These are phyloP conservation scores for Cordyceps farinosa DNA, from an alignment of 2,329 filamentous ascomycete genomes.

Conservation along the genomic window DNA sequence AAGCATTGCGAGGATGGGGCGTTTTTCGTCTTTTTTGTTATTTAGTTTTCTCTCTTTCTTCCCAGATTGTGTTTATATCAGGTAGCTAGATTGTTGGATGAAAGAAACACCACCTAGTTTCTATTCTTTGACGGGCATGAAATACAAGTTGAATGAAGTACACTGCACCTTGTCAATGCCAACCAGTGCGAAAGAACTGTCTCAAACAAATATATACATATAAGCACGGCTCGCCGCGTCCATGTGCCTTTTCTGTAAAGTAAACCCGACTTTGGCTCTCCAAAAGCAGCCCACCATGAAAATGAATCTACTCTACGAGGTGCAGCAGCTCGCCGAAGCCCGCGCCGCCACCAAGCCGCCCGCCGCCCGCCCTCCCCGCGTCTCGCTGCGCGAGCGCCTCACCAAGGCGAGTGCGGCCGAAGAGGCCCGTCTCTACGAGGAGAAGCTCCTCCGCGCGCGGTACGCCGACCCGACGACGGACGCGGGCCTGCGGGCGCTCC, in stretches of 20 bases:
- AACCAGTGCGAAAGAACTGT: not conserved
- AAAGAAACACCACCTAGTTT: not conserved
- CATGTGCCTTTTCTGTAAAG: too few relatives aligned
- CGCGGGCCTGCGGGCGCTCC: not conserved
- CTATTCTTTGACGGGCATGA: not conserved
- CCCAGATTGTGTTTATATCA: conserved; percentile 8
- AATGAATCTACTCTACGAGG: not conserved
- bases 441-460: not conserved
- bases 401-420: not conserved
- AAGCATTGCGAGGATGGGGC: conserved; percentile 1
- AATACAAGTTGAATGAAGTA: not conserved
- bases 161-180: not conserved
- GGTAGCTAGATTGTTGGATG: conserved; percentile 9
- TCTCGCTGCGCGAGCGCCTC: not conserved
- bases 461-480: not conserved
- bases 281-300: not conserved
- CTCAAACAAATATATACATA: not conserved
- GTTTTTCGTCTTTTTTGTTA: not conserved
- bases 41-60: not conserved
- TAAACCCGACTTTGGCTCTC: not conserved
- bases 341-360: not conserved
- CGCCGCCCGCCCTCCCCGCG: not conserved
- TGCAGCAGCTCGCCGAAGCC: not conserved
- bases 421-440: not conserved
- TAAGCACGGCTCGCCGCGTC: not conserved